Percentiles rank a stretch among this genome's conserved stretches.
phyloP scores from a whole-genome alignment of 2,329 filamentous ascomycete species.

The Achaetomium macrosporum region DNA sequence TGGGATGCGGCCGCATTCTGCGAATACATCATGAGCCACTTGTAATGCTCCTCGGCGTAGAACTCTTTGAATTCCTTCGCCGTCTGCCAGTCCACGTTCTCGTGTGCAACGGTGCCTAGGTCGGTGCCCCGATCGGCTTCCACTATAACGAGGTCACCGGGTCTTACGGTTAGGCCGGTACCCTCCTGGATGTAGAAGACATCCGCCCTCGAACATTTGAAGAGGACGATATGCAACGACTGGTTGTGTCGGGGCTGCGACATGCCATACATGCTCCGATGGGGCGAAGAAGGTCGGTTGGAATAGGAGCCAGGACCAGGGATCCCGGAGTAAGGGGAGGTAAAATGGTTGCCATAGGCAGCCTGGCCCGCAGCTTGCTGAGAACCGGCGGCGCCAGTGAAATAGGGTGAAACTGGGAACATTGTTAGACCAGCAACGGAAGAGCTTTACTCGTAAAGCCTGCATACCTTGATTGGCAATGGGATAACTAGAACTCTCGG shows the following conservation, averaged over 20 bases:
- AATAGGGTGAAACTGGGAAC: constrained; percentile 31
- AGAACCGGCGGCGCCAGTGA: constrained; percentile 29
- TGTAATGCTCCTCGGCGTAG: constrained; percentile 92
- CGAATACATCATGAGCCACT: constrained; percentile 98
- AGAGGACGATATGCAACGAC: constrained; percentile 81
- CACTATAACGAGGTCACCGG: constrained; percentile 91
- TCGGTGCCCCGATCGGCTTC: constrained; percentile 96
- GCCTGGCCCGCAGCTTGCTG: constrained; percentile 36
- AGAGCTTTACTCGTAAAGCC: not conserved
- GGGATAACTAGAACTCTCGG: constrained; percentile 30
- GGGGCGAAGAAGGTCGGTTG: constrained; percentile 53
- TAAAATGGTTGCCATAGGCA: constrained; percentile 39
- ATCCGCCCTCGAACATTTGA: constrained; percentile 93
- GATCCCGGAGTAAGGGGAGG: constrained; percentile 42
- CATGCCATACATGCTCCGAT: constrained; percentile 56
- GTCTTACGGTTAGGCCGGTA: constrained; percentile 83
- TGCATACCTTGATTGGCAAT: constrained; percentile 36
- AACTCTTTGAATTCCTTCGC: constrained; percentile 87
- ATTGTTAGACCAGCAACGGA: constrained; percentile 22
- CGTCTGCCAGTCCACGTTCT: constrained; percentile 80
- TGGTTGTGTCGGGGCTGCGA: constrained; percentile 60
- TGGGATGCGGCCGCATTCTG: constrained; percentile 62
- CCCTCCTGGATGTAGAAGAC: constrained; percentile 97
- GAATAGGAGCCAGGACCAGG: constrained; percentile 38
- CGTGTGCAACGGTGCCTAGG: constrained; percentile 83